Percentiles rank a stretch among this genome's conserved stretches.
phyloP scores from a whole-genome alignment of 805 yeast species.

The Ogataea henricii region DNA sequence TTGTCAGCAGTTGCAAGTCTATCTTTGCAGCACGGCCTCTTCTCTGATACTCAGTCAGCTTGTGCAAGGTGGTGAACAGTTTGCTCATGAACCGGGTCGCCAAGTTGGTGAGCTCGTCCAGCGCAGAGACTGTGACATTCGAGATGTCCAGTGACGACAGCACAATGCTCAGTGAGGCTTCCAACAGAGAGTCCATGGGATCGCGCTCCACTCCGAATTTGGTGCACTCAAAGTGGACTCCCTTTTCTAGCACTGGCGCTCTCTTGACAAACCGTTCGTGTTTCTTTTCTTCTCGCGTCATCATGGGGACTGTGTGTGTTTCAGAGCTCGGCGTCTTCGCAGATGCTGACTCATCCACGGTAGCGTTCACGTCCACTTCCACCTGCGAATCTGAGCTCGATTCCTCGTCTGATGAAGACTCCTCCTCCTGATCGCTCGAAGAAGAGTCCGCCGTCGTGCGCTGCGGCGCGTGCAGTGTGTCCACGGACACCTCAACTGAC shows the following conservation, averaged over 20 bases:
- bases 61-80: conserved; percentile 45
- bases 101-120: conserved; percentile 40
- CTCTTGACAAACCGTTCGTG: conserved; percentile 4
- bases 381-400: too few species aligned
- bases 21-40: conserved; percentile 53
- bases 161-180: conserved; percentile 39
- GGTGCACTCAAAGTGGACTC: background rate
- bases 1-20: conserved; percentile 50
- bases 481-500: too few species aligned
- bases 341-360: too few species aligned
- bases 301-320: background rate
- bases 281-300: conserved; percentile 10
- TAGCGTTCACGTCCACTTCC: too few species aligned
- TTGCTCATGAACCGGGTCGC: conserved; percentile 40
- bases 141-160: conserved; percentile 36
- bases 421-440: too few species aligned
- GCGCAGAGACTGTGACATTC: conserved; percentile 35
- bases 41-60: conserved; percentile 60
- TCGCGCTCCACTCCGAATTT: conserved; percentile 14
- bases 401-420: too few species aligned
- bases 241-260: background rate
- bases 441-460: too few species aligned
- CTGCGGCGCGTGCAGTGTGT: too few species aligned
- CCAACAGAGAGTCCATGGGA: conserved; percentile 36
- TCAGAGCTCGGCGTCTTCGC: too few species aligned